A percentile compares a stretch with the other conserved stretches of the same genome.
These are phyloP conservation scores for Cytidiella melzeri DNA, from an alignment of 768 basidiomycete species.

Conservation along the genomic window DNA sequence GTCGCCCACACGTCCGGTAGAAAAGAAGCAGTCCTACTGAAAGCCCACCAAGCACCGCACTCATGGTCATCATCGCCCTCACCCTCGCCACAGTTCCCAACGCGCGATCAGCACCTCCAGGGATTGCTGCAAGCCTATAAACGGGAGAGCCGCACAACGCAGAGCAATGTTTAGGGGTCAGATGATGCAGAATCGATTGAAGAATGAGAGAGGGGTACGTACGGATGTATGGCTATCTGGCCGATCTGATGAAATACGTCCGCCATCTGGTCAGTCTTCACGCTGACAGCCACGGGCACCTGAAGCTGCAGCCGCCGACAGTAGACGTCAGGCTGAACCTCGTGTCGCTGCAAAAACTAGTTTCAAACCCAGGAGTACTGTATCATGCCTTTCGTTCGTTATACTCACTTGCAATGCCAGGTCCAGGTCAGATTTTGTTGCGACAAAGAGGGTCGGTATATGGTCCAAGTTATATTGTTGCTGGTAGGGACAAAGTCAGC, in stretches of 20 bases:
- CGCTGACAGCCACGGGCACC: slow-evolving; percentile 91
- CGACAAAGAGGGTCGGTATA: slow-evolving; percentile 93
- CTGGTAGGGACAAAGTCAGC: slow-evolving; percentile 33
- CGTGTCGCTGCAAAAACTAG: slow-evolving; percentile 62
- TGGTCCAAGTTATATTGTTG: slow-evolving; percentile 97
- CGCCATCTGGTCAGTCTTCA: slow-evolving; percentile 77
- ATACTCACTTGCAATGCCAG: slow-evolving; percentile 80
- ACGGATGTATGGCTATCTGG: slow-evolving; percentile 84
- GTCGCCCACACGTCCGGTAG: slow-evolving; percentile 61
- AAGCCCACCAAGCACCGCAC: slow-evolving; percentile 67
- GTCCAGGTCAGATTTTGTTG: slow-evolving; percentile 98
- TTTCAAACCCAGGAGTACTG: slow-evolving; percentile 1
- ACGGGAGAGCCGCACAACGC: not conserved
- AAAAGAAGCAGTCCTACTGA: slow-evolving; percentile 67
- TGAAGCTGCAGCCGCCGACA: slow-evolving; percentile 84
- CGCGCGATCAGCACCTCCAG: slow-evolving; percentile 79
- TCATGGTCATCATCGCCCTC: slow-evolving; percentile 65
- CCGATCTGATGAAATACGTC: slow-evolving; percentile 87
- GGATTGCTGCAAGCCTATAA: slow-evolving; percentile 30
- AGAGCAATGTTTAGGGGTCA: slow-evolving; percentile 7
- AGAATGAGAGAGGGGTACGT: slow-evolving; percentile 27
- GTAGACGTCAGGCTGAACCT: slow-evolving; percentile 98
- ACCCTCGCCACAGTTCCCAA: slow-evolving; percentile 63
- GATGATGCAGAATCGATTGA: not conserved
- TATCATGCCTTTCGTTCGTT: not conserved